Conservation (phyloP, 108 stramenopile genomes). For the Phaeodactylum tricornutum region DNA sequence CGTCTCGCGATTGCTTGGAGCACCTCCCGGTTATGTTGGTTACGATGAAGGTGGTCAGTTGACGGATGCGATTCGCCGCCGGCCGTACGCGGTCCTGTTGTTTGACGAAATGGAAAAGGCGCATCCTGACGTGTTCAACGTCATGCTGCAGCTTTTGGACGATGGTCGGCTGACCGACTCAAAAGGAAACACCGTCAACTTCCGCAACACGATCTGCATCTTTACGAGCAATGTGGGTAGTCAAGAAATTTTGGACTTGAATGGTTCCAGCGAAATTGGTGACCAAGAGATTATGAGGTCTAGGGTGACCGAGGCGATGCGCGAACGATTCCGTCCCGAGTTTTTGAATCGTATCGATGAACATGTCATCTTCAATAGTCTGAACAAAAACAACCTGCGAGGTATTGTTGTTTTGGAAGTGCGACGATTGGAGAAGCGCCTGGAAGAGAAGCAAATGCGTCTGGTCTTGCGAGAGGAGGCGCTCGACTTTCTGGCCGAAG, state of each 20-base stretch:
- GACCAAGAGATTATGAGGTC: constrained; percentile 51
- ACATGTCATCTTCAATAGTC: constrained; percentile 91
- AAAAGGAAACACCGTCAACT: constrained; percentile 93
- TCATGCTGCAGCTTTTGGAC: constrained; percentile 95
- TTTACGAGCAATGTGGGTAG: constrained; percentile 97
- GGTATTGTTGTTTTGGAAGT: constrained; percentile 82
- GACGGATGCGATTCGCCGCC: constrained; percentile 94
- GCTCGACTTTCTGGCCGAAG: constrained; percentile 62
- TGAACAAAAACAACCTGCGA: constrained; percentile 75
- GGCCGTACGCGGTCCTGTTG: constrained; percentile 92
- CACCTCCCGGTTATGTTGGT: constrained; percentile 96
- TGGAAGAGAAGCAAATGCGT: constrained; percentile 59
- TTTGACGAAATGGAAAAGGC: constrained; percentile 99
- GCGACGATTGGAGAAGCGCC: constrained; percentile 51
- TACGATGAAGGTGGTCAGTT: constrained; percentile 99
- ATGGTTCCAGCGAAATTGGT: constrained; percentile 23
- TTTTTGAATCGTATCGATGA: constrained; percentile 98
- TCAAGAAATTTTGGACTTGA: constrained; percentile 76
- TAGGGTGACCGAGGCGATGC: constrained; percentile 67
- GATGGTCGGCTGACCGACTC: constrained; percentile 97
- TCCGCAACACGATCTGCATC: constrained; percentile 92
- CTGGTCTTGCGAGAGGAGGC: constrained; percentile 59
- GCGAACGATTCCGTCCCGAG: constrained; percentile 88
- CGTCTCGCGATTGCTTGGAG: constrained; percentile 87
- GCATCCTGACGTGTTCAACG: constrained; percentile 95